Evolutionary conservation across 495 filamentous ascomycete genomes (phyloP).

Genomic region (Trypethelium eluteriae): DNA sequence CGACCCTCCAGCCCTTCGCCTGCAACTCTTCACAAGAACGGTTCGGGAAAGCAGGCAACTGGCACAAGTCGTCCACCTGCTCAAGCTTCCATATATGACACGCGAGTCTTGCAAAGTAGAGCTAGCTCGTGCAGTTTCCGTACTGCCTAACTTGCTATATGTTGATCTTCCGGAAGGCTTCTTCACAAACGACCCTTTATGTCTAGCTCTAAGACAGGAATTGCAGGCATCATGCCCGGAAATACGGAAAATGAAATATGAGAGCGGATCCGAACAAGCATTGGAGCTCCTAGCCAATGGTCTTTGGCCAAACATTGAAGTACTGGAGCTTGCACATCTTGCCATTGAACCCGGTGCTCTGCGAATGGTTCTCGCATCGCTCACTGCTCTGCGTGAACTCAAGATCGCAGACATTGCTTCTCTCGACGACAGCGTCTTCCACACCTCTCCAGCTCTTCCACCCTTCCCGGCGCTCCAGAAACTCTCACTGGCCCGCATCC

Average conservation of each 20-base stretch:
- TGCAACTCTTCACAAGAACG: slow-evolving; percentile 69
- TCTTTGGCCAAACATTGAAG: slow-evolving; percentile 72
- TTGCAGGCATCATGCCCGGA: slow-evolving; percentile 74
- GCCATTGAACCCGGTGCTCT: slow-evolving; percentile 64
- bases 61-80: slow-evolving; percentile 58
- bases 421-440: slow-evolving; percentile 70
- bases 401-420: slow-evolving; percentile 59
- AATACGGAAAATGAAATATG: slow-evolving; percentile 81
- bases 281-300: slow-evolving; percentile 58
- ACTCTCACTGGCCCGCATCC: slow-evolving; percentile 58
- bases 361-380: slow-evolving; percentile 58
- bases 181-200: slow-evolving; percentile 68
- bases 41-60: slow-evolving; percentile 65
- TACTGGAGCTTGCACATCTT: slow-evolving; percentile 65
- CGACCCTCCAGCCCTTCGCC: slow-evolving; percentile 52
- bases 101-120: slow-evolving; percentile 78
- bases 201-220: slow-evolving; percentile 68
- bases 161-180: slow-evolving; percentile 87
- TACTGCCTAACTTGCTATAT: slow-evolving; percentile 77
- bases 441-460: slow-evolving; percentile 50
- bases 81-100: slow-evolving; percentile 96
- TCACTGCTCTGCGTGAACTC: slow-evolving; percentile 61
- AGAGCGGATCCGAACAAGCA: slow-evolving; percentile 65
- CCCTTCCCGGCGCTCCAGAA: slow-evolving; percentile 63
- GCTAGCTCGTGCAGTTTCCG: slow-evolving; percentile 76